Evolutionary conservation across 2,329 filamentous ascomycete species (phyloP).

Genomic region (Cladosporium sp.): DNA sequence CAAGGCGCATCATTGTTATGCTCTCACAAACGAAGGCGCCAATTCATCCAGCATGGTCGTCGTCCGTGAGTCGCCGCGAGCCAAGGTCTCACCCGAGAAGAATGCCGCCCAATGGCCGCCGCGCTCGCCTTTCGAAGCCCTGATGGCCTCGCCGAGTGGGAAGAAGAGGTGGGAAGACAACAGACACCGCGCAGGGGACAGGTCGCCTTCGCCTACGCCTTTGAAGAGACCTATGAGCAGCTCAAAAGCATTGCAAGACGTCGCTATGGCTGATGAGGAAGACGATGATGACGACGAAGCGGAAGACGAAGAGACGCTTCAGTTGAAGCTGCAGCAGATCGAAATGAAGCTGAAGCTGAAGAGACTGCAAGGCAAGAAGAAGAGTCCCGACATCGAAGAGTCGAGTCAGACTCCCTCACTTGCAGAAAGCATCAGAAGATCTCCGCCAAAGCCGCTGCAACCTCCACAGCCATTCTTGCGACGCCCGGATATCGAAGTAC

Average conservation of each 20-base stretch:
- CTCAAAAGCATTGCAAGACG: conserved; percentile 26
- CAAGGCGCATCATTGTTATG: conserved; percentile 12
- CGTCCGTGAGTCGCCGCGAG: conserved; percentile 45
- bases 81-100: conserved; percentile 41
- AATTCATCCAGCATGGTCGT: conserved; percentile 34
- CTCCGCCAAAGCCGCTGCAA: conserved; percentile 7
- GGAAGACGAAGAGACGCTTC: conserved; percentile 83
- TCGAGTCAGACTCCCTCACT: neutral
- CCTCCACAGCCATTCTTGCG: conserved; percentile 4
- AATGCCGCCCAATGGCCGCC: conserved; percentile 54
- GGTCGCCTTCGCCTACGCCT: conserved; percentile 56
- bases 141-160: conserved; percentile 70
- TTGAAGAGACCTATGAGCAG: conserved; percentile 23
- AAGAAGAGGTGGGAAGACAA: conserved; percentile 69
- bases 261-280: conserved; percentile 24
- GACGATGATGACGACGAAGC: conserved; percentile 56
- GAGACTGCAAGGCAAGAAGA: conserved; percentile 62
- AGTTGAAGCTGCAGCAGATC: conserved; percentile 82
- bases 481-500: conserved; percentile 60
- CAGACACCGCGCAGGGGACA: conserved; percentile 47
- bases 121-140: conserved; percentile 57
- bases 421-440: conserved; percentile 1
- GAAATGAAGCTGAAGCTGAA: conserved; percentile 85
- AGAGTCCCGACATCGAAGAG: conserved; percentile 10
- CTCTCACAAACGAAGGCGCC: conserved; percentile 3